Conservation (phyloP, 805 yeast genomes). For the Metschnikowia rubicola region DNA sequence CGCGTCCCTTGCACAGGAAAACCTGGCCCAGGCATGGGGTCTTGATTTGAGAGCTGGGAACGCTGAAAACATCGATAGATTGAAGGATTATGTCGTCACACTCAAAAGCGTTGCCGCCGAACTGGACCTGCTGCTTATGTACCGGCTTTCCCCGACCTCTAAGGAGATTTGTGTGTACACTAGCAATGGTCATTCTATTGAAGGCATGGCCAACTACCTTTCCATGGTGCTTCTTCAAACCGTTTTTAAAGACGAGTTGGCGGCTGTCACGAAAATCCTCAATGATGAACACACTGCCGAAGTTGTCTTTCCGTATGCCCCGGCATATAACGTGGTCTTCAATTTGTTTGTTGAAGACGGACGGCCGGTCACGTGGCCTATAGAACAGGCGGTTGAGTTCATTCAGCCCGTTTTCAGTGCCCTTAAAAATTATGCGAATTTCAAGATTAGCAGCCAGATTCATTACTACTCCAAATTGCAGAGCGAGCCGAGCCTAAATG, state of each 20-base stretch:
- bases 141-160: conserved; percentile 36
- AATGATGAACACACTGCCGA: conserved; percentile 11
- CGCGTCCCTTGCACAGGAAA: conserved; percentile 17
- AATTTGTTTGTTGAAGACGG: conserved; percentile 73
- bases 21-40: conserved; percentile 29
- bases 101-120: conserved; percentile 15
- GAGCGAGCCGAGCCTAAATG: conserved; percentile 22
- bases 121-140: conserved; percentile 5
- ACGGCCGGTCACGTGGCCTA: conserved; percentile 68
- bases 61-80: conserved; percentile 13
- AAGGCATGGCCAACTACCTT: conserved; percentile 34
- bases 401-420: conserved; percentile 55
- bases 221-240: conserved; percentile 34
- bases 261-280: conserved; percentile 1
- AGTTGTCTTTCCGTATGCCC: conserved; percentile 53
- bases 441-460: conserved; percentile 76
- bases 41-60: conserved; percentile 21
- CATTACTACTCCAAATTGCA: conserved; percentile 58
- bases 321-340: conserved; percentile 71
- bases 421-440: conserved; percentile 57
- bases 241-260: conserved; percentile 39
- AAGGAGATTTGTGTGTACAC: conserved; percentile 27
- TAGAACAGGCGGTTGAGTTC: conserved; percentile 48
- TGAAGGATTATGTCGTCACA: conserved; percentile 37
- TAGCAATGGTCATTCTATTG: conserved; percentile 24